phyloP scores from a whole-genome alignment of 192 early-diverging fungal species.

The Piromyces finnis region DNA sequence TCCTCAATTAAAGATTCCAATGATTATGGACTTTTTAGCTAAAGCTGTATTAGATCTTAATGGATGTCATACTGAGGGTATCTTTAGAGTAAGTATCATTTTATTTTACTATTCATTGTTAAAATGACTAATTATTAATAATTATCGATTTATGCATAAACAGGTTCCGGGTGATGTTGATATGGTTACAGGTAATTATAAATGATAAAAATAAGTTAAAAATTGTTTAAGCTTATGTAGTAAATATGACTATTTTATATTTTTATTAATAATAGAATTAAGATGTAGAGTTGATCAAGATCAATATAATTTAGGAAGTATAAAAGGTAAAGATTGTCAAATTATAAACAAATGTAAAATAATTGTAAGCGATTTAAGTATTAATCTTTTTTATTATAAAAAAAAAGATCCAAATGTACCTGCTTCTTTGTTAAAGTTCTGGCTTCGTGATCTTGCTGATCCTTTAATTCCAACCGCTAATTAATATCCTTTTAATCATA shows the following conservation, averaged over 20 bases:
- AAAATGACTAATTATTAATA: no score
- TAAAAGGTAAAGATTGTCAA: conserved; percentile 25
- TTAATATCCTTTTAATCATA: conserved; percentile 56
- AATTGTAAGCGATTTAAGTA: no score
- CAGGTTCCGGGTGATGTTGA: conserved; percentile 76
- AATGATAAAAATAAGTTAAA: no score
- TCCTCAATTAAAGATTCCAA: conserved; percentile 44
- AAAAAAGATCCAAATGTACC: conserved; percentile 65
- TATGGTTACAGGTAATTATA: conserved; percentile 43
- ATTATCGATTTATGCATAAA: no score
- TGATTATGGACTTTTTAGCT: conserved; percentile 63
- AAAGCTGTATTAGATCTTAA: conserved; percentile 52
- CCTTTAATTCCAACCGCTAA: conserved; percentile 68
- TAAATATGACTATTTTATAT: no score
- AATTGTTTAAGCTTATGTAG: no score
- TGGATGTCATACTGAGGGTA: conserved; percentile 71
- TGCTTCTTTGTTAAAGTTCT: conserved; percentile 75
- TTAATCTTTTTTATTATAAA: background rate
- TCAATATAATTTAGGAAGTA: conserved; percentile 43
- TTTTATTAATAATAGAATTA: no score
- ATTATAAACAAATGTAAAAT: no score
- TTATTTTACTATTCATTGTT: no score
- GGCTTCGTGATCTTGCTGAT: conserved; percentile 84
- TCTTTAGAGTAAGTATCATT: conserved; percentile 48
- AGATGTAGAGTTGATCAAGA: conserved; percentile 69